Conservation (phyloP, 176 grass and related monocot genomes). For the Aegilops longissima region DNA sequence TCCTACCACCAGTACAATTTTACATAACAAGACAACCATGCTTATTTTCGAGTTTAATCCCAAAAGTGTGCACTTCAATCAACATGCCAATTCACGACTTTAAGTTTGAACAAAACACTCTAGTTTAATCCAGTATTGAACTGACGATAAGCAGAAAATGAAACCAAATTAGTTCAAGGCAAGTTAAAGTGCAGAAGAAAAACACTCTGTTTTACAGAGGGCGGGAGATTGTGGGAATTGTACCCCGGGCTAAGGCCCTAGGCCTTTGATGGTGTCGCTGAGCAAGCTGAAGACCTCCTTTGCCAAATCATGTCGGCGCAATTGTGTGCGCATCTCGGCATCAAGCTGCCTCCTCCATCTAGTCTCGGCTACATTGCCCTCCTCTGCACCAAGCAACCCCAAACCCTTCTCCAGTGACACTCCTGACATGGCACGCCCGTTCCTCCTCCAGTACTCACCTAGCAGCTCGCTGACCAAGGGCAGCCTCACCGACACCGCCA, state of each 20-base stretch:
- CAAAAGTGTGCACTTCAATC: background rate
- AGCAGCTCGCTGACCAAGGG: slow-evolving; percentile 59
- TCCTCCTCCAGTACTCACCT: slow-evolving; percentile 61
- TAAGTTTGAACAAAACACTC: slow-evolving; percentile 16
- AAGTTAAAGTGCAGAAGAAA: slow-evolving; percentile 17
- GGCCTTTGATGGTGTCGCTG: slow-evolving; percentile 64
- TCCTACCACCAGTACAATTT: background rate
- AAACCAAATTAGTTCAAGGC: slow-evolving; percentile 15
- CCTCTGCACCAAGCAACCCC: slow-evolving; percentile 6
- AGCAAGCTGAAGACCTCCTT: slow-evolving; percentile 78
- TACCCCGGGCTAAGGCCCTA: slow-evolving; percentile 50
- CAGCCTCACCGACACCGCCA: background rate
- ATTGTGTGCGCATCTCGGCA: slow-evolving; percentile 53
- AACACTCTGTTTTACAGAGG: slow-evolving; percentile 4
- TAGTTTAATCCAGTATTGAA: slow-evolving; percentile 10
- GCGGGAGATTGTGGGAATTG: background rate
- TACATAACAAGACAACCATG: background rate
- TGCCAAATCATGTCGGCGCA: slow-evolving; percentile 52
- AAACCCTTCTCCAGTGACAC: slow-evolving; percentile 63
- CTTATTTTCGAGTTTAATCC: background rate
- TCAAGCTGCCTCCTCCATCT: slow-evolving; percentile 71
- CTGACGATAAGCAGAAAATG: background rate
- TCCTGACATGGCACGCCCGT: slow-evolving; percentile 39
- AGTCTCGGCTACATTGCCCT: slow-evolving; percentile 34
- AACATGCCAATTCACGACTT: background rate